Base-by-base conservation (phyloP, 2,329 filamentous ascomycete genomes). In the Thielaviopsis cerberus region DNA sequence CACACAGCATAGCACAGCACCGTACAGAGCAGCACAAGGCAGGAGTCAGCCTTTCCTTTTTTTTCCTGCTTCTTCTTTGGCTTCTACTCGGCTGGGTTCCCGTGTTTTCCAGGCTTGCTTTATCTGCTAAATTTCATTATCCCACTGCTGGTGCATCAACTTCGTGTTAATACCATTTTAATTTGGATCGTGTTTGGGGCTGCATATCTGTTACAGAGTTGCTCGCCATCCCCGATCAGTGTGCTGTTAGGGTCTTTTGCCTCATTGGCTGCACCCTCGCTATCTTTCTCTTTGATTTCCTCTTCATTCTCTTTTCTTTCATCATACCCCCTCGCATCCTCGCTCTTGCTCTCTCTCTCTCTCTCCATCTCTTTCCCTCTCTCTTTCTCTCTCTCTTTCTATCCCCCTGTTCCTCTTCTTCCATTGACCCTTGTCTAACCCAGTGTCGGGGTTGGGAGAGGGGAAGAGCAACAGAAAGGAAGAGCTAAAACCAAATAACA, bases 71-170 rank as follows among this genome's bases (percentile, higher is more conserved):
- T 62, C 54, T 57, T 25, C 55, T 54, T 55, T 51, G 53, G 51
- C 61, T 50, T 55, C 57, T 57, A 41, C 34, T 62, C 59, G 56
- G 58, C 62, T 58, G 50, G 30, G 23, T 26, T 57, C 48, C 65
- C 63, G 62, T 61, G 62, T 62, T 57, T 62, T 63, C 63, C 63
- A 73, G 66, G 62, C 74, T 75, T 73, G 73, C 45, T 50, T 17
- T 3, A n/a, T 11, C 45, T 50, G 45, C 27, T 30, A 30, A 30
- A 5, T 6, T 5, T 30, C 27, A 6, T 30, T 30, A n/a, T n/a
- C n/a, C n/a, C n/a, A n/a, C n/a, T n/a, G n/a, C n/a, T 41, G 4
- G 8, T 4, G 34, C 34, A 17, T 17, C 15, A 17, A 30, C 34
- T 41, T 41, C 34, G 34, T 41, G 34, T 41, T 41, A 13, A 17